Evolutionary conservation across 2,329 filamentous ascomycete genomes (phyloP), one percentile per base, ranked within the genome.

Genomic region (Lasiodiplodia sp.): DNA sequence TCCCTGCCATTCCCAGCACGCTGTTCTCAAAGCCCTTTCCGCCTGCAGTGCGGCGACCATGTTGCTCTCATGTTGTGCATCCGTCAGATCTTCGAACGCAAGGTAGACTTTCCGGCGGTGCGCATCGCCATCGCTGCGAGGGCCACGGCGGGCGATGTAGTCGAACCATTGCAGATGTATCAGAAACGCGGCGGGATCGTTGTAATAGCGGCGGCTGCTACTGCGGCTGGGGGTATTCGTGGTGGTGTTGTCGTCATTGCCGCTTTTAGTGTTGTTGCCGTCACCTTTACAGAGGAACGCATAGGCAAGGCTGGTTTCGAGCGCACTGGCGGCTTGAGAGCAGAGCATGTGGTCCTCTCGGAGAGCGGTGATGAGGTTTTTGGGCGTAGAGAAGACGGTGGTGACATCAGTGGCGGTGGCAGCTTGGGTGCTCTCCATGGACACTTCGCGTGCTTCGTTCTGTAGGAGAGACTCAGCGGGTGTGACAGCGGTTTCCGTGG

Each of bases 1-100:
- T 16, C 44, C 60, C 60, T 64, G 47, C 12, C 34, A 37, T 28
- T 52, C 47, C 58, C 58, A 31, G 16, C 58, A 63, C 4, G 14
- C 40, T 25, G 44, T 38, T 8, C 18, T n/a, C 25, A 63, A 14
- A 5, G 23, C 12, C 44, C 44, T 8, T 18, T 12, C 2, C 3
- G 21, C 58, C 28, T n/a, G 5, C 7, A 18, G 18, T 4, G 6
- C 18, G 3, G 40, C 10, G 31, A 1, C 40, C 5, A 6, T n/a
- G 2, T 40, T 12, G 1, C 21, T 6, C 4, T 14, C 21, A n/a
- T 8, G 5, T 8, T 34, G 31, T 6, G 25, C 40, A 1, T 51
- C 44, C 28, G 1, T 4, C 8, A 31, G 2, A 7, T 51, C 18
- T 4, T 37, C 8, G 12, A 18, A 44, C 3, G 16, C 25, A 4